A percentile compares a stretch with the other conserved stretches of the same genome.
Conservation (phyloP, 495 filamentous ascomycete genomes). For the Podospora pseudopauciseta region DNA sequence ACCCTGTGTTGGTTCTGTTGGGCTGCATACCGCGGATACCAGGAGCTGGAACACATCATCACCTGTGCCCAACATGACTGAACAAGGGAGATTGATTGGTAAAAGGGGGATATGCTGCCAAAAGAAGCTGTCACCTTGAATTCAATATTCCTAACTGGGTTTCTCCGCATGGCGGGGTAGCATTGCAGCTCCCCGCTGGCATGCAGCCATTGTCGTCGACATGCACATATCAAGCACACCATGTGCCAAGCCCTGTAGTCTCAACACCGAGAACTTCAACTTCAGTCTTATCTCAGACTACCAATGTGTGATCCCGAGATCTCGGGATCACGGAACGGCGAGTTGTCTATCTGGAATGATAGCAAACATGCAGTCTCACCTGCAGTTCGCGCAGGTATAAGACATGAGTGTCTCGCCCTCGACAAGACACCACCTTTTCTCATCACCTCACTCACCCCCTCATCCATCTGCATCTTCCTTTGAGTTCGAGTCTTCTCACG, state of each 20-base stretch:
- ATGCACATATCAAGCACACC: background rate
- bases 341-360: background rate
- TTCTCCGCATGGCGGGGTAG: background rate
- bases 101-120: background rate
- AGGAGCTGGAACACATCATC: background rate
- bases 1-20: background rate
- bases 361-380: background rate
- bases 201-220: background rate
- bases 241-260: background rate
- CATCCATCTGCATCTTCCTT: conserved; percentile 3
- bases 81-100: background rate
- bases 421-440: background rate
- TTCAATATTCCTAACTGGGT: background rate
- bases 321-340: background rate
- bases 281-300: background rate
- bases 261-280: background rate
- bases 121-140: background rate
- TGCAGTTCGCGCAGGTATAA: background rate
- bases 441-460: conserved; percentile 2
- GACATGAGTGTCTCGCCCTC: background rate
- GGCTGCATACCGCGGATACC: background rate
- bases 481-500: background rate
- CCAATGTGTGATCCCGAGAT: background rate
- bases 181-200: background rate
- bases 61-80: background rate